phyloP scores from a whole-genome alignment of 345 rosid species.

The Salix koriyanagi region DNA sequence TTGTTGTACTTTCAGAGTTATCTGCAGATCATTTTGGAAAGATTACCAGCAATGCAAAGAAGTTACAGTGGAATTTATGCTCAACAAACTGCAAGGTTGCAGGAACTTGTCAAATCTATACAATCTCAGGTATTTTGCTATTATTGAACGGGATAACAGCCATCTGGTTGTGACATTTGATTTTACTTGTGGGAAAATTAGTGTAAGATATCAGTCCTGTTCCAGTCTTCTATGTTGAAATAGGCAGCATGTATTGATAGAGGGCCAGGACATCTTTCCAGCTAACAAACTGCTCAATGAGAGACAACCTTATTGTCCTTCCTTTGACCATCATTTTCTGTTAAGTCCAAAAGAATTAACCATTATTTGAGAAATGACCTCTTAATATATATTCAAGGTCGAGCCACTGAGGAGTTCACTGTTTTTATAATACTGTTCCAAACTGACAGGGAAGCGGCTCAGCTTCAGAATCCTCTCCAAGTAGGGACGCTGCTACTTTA shows the following conservation, averaged over 20 bases:
- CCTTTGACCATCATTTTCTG: neutral
- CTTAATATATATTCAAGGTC: neutral
- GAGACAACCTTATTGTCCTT: neutral
- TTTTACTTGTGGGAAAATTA: neutral
- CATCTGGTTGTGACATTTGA: neutral
- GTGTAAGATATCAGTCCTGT: neutral
- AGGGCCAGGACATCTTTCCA: neutral
- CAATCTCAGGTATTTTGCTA: conserved; percentile 71
- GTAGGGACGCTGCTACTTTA: conserved; percentile 60
- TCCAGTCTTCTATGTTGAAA: neutral
- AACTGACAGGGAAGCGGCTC: conserved; percentile 58
- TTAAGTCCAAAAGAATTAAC: neutral
- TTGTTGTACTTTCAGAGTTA: conserved; percentile 50
- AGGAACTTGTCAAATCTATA: conserved; percentile 82
- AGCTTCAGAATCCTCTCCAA: conserved; percentile 72
- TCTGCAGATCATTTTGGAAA: conserved; percentile 85
- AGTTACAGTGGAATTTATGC: conserved; percentile 70
- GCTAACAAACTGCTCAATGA: neutral
- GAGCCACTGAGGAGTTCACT: neutral
- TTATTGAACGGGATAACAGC: neutral
- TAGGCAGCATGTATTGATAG: neutral
- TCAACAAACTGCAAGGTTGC: conserved; percentile 81
- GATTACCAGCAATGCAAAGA: conserved; percentile 62
- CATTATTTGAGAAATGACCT: neutral
- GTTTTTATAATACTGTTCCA: neutral